Conservation (phyloP, 2,329 filamentous ascomycete genomes). For the Aspergillus fijiensis region DNA sequence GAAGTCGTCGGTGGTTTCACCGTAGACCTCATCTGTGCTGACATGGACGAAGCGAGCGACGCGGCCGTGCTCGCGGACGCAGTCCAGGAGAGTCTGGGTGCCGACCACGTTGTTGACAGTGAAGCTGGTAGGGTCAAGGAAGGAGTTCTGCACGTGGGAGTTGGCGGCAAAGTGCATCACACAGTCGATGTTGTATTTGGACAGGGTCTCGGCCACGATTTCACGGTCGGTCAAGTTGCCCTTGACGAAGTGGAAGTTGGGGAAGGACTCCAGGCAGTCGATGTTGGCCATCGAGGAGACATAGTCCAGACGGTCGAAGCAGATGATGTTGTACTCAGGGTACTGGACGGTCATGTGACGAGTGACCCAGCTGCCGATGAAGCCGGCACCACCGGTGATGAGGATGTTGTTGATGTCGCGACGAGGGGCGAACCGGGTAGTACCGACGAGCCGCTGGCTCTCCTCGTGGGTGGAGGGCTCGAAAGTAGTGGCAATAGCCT, state of each 20-base stretch:
- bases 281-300: conserved; percentile 80
- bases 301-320: conserved; percentile 83
- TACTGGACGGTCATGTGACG: conserved; percentile 75
- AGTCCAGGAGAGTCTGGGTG: conserved; percentile 79
- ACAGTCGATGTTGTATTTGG: conserved; percentile 71
- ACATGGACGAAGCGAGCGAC: conserved; percentile 77
- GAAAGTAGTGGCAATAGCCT: too few relatives aligned
- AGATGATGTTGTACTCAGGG: conserved; percentile 74
- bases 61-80: conserved; percentile 64
- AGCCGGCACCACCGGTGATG: conserved; percentile 79
- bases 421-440: background rate
- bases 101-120: conserved; percentile 80
- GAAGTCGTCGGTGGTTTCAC: conserved; percentile 59
- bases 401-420: conserved; percentile 67
- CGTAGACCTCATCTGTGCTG: conserved; percentile 83
- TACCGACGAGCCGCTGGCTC: background rate
- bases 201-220: conserved; percentile 69
- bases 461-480: too few relatives aligned
- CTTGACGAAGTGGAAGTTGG: conserved; percentile 77
- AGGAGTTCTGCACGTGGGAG: conserved; percentile 79
- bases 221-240: conserved; percentile 72
- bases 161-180: conserved; percentile 85
- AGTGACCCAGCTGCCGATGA: conserved; percentile 83
- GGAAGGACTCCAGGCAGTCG: conserved; percentile 62
- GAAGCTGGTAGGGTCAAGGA: conserved; percentile 78